These are phyloP conservation scores for Rhynchosporium agropyri DNA, from an alignment of 2,329 filamentous ascomycete genomes.

Conservation along the genomic window DNA sequence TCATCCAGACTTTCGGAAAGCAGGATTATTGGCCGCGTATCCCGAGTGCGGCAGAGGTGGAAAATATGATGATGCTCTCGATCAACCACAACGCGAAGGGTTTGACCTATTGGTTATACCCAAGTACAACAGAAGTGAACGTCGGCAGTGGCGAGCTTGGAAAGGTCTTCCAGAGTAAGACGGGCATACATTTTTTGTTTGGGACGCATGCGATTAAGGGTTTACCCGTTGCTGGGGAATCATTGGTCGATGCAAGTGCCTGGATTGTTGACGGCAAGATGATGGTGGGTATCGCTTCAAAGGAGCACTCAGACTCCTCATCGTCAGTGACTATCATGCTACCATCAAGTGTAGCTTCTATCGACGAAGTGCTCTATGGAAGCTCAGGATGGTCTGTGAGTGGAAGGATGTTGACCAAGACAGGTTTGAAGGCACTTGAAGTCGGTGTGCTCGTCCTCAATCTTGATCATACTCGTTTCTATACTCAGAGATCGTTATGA, in stretches of 20 bases:
- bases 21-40: conserved; percentile 51
- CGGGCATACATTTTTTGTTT: conserved; percentile 46
- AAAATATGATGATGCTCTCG: conserved; percentile 51
- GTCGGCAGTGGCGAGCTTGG: conserved; percentile 45
- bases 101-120: conserved; percentile 51
- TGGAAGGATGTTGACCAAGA: conserved; percentile 30
- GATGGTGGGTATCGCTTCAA: conserved; percentile 46
- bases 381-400: conserved; percentile 30
- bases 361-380: conserved; percentile 34
- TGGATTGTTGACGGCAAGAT: conserved; percentile 46
- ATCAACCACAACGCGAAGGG: conserved; percentile 55
- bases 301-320: conserved; percentile 37
- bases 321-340: conserved; percentile 28
- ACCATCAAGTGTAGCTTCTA: conserved; percentile 19
- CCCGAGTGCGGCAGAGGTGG: conserved; percentile 50
- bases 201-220: conserved; percentile 32
- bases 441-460: conserved; percentile 33
- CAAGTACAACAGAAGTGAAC: conserved; percentile 40
- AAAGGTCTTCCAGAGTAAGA: conserved; percentile 43
- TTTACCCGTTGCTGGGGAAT: conserved; percentile 22
- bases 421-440: conserved; percentile 34
- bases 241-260: conserved; percentile 44
- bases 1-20: conserved; percentile 53
- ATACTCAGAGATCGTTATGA: conserved; percentile 5
- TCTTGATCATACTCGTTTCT: conserved; percentile 2